phyloP scores from a whole-genome alignment of 805 yeast species.

The Saturnispora gosingensis region DNA sequence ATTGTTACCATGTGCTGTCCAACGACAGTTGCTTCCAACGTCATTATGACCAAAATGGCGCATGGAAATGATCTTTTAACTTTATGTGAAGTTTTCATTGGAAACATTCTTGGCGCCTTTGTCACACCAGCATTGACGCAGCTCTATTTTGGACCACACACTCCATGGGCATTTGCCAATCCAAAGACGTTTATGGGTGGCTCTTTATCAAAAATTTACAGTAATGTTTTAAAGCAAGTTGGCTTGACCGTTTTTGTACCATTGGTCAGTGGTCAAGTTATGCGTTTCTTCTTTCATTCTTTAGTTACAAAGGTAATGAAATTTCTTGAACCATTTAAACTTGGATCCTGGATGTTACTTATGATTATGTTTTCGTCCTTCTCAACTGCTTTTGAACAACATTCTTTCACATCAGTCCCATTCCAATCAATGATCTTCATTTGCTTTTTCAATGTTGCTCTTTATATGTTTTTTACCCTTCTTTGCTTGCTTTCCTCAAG shows the following conservation, averaged over 20 bases:
- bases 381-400: constrained; percentile 32
- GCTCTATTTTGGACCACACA: constrained; percentile 40
- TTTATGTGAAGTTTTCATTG: constrained; percentile 75
- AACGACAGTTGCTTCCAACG: constrained; percentile 87
- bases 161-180: constrained; percentile 66
- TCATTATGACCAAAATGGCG: constrained; percentile 80
- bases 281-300: constrained; percentile 58
- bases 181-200: constrained; percentile 31
- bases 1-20: constrained; percentile 81
- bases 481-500: constrained; percentile 52
- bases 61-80: constrained; percentile 69
- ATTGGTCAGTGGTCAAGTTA: constrained; percentile 73
- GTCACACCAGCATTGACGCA: constrained; percentile 79
- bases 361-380: constrained; percentile 48
- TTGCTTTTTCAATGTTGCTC: constrained; percentile 74
- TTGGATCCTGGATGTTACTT: constrained; percentile 71
- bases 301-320: constrained; percentile 51
- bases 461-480: constrained; percentile 66
- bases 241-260: constrained; percentile 77
- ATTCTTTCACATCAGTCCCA: constrained; percentile 55
- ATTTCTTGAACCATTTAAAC: constrained; percentile 52
- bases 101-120: constrained; percentile 77
- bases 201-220: constrained; percentile 45
- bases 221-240: constrained; percentile 74
- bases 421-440: constrained; percentile 61